Evolutionary conservation across 345 rosid genomes (phyloP).

Genomic region (Acer saccharum): DNA sequence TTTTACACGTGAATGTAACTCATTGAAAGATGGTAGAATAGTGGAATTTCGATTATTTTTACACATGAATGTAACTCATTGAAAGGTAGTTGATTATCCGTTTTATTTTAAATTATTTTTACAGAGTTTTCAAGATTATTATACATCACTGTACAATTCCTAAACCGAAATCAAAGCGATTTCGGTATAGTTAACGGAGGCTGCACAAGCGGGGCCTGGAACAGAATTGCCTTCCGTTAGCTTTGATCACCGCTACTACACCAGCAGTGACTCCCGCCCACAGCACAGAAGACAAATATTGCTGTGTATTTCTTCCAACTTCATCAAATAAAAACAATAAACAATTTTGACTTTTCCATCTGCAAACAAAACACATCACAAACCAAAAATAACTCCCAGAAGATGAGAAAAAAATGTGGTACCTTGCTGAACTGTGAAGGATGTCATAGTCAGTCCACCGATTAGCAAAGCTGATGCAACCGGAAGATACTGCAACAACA

Average conservation of each 20-base stretch:
- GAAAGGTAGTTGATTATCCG: neutral
- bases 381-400: neutral
- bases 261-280: slow-evolving; percentile 96
- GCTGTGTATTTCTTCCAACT: slow-evolving; percentile 82
- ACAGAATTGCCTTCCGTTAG: slow-evolving; percentile 87
- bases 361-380: neutral
- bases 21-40: no score
- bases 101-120: neutral
- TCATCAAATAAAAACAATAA: slow-evolving; percentile 6
- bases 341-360: neutral
- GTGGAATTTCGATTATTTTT: no score
- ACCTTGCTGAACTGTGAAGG: slow-evolving; percentile 92
- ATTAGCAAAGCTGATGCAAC: slow-evolving; percentile 86
- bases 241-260: slow-evolving; percentile 73
- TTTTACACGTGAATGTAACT: no score
- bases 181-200: slow-evolving; percentile 43
- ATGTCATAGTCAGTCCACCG: slow-evolving; percentile 84
- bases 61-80: no score
- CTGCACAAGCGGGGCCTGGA: slow-evolving; percentile 95
- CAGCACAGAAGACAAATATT: slow-evolving; percentile 62
- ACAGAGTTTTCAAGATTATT: neutral
- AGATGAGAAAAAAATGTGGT: neutral
- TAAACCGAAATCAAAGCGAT: neutral
- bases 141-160: slow-evolving; percentile 4
- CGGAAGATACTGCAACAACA: slow-evolving; percentile 82